Conservation (phyloP, 768 basidiomycete genomes). For the Hericium coralloides region DNA sequence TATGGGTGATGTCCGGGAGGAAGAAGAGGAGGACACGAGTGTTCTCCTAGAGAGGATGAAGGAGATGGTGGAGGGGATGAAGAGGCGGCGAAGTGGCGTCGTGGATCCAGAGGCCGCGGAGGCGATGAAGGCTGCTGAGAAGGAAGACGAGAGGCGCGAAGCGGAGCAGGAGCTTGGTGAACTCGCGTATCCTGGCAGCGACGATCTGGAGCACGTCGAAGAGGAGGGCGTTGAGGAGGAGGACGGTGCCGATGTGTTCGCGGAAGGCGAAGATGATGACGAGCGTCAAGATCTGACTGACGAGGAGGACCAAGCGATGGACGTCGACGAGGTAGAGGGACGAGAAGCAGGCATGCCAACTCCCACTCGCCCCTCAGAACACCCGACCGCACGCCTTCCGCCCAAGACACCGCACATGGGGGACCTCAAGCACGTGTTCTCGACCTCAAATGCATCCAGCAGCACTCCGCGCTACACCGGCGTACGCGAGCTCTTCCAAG, state of each 20-base stretch:
- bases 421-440: conserved; percentile 25
- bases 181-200: not conserved
- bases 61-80: conserved; percentile 28
- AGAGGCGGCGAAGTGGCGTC: conserved; percentile 25
- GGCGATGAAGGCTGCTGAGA: conserved; percentile 12
- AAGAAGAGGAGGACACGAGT: conserved; percentile 23
- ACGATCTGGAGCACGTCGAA: not conserved
- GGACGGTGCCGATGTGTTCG: not conserved
- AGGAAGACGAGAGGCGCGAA: conserved; percentile 1
- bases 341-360: not conserved
- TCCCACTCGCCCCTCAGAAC: not conserved
- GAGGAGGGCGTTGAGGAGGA: not conserved
- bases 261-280: conserved; percentile 9
- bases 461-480: conserved; percentile 19
- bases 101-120: conserved; percentile 8
- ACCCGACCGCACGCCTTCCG: not conserved
- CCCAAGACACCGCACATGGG: conserved; percentile 23
- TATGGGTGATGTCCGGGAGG: conserved; percentile 9
- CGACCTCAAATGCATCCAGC: conserved; percentile 7
- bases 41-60: conserved; percentile 28
- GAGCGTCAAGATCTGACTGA: conserved; percentile 27
- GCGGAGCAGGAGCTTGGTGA: not conserved
- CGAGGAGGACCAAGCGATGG: conserved; percentile 32
- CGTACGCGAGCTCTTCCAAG: conserved; percentile 25
- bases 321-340: conserved; percentile 28